phyloP scores from a whole-genome alignment of 768 basidiomycete species.

The Pleurotus citrinopileatus region DNA sequence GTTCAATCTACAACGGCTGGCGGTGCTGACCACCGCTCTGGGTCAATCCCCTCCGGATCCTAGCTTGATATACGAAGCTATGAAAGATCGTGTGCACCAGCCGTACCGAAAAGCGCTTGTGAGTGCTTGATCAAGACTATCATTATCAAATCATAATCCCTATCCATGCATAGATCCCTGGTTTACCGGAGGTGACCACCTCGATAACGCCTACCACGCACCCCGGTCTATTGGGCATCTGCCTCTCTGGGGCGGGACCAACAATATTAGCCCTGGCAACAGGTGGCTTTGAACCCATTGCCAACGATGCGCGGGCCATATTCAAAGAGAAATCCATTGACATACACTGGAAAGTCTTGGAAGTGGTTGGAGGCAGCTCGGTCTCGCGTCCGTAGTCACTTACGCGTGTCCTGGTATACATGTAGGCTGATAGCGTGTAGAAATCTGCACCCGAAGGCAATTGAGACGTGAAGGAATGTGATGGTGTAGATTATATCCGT shows the following conservation, averaged over 20 bases:
- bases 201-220: conserved; percentile 85
- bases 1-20: conserved; percentile 95
- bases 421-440: too few relatives aligned
- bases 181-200: conserved; percentile 89
- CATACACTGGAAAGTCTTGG: conserved; percentile 88
- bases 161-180: conserved; percentile 73
- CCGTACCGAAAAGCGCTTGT: conserved; percentile 90
- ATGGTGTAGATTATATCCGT: neutral
- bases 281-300: conserved; percentile 78
- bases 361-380: conserved; percentile 49
- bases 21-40: conserved; percentile 93
- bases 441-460: too few relatives aligned
- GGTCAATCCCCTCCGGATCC: conserved; percentile 90
- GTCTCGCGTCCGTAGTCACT: conserved; percentile 19
- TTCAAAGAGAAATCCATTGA: conserved; percentile 72
- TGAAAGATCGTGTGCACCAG: conserved; percentile 98
- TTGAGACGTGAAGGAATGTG: too few relatives aligned
- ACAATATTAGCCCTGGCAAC: conserved; percentile 96
- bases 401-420: too few relatives aligned
- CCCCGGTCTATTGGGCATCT: conserved; percentile 94
- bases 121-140: conserved; percentile 24
- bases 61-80: conserved; percentile 96
- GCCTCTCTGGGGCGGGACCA: conserved; percentile 96
- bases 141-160: neutral
- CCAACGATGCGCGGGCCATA: conserved; percentile 72